These are phyloP conservation scores for Hypoxylon sp. DNA, from an alignment of 2,329 filamentous ascomycete species.

Conservation along the genomic window DNA sequence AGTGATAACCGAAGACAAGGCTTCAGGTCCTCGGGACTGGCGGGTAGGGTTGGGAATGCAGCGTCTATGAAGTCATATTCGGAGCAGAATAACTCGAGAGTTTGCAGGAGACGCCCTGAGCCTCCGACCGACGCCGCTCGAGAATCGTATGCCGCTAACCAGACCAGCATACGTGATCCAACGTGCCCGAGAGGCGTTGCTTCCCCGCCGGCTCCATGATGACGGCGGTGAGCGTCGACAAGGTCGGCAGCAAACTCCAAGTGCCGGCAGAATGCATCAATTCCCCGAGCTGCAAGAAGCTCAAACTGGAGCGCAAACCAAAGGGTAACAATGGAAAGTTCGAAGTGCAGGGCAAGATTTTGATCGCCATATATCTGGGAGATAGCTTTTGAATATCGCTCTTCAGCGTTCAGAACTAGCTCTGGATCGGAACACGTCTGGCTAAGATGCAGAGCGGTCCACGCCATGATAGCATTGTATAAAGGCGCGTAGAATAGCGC, in stretches of 20 bases:
- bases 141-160: constrained; percentile 43
- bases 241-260: constrained; percentile 45
- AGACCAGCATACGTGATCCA: constrained; percentile 41
- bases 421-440: constrained; percentile 38
- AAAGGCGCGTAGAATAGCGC: constrained; percentile 43
- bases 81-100: constrained; percentile 35
- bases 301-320: constrained; percentile 46
- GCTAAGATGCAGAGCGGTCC: constrained; percentile 44
- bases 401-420: constrained; percentile 37
- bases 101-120: constrained; percentile 38
- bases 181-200: constrained; percentile 39
- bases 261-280: constrained; percentile 36
- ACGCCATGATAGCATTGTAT: constrained; percentile 41
- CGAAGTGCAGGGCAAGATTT: constrained; percentile 40
- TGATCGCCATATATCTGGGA: constrained; percentile 37
- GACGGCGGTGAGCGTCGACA: constrained; percentile 41
- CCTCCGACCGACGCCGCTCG: constrained; percentile 43
- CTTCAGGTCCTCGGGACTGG: constrained; percentile 36
- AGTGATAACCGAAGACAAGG: constrained; percentile 39
- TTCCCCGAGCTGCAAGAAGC: constrained; percentile 40
- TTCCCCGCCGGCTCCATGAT: constrained; percentile 38
- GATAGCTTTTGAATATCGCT: constrained; percentile 39
- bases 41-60: constrained; percentile 33
- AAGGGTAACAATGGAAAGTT: constrained; percentile 44
- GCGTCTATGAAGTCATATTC: constrained; percentile 45